These are phyloP conservation scores for Candida glaebosa DNA, from an alignment of 805 yeast species.

Conservation along the genomic window DNA sequence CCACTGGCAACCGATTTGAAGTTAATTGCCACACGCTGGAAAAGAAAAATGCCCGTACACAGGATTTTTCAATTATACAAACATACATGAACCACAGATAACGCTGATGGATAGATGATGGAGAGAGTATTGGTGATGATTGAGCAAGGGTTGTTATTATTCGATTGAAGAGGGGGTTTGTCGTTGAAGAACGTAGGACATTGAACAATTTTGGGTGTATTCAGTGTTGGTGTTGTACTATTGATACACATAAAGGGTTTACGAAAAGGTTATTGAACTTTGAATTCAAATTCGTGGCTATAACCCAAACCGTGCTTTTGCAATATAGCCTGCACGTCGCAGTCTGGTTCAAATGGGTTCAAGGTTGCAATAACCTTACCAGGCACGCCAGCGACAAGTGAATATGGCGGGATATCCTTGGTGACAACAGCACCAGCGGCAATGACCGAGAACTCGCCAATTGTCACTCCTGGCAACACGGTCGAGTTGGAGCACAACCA, in stretches of 20 bases:
- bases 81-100: too few species aligned
- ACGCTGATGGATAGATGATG: too few species aligned
- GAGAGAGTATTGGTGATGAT: too few species aligned
- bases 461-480: slow-evolving; percentile 12
- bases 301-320: slow-evolving; percentile 9
- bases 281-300: slow-evolving; percentile 3
- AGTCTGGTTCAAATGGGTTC: slow-evolving; percentile 10
- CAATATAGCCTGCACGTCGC: slow-evolving; percentile 7
- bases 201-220: too few species aligned
- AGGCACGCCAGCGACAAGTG: slow-evolving; percentile 60
- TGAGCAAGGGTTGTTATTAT: too few species aligned
- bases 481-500: slow-evolving; percentile 12
- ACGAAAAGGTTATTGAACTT: too few species aligned
- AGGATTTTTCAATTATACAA: too few species aligned
- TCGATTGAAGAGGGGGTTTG: too few species aligned
- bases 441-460: slow-evolving; percentile 41
- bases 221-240: too few species aligned
- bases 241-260: too few species aligned
- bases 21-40: background rate
- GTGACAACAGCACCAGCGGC: slow-evolving; percentile 68
- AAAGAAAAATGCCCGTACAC: background rate
- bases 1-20: background rate
- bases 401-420: slow-evolving; percentile 47
- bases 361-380: slow-evolving; percentile 40
- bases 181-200: too few species aligned